Conservation (phyloP, 2,329 filamentous ascomycete genomes). For the Microascus cirrosus region DNA sequence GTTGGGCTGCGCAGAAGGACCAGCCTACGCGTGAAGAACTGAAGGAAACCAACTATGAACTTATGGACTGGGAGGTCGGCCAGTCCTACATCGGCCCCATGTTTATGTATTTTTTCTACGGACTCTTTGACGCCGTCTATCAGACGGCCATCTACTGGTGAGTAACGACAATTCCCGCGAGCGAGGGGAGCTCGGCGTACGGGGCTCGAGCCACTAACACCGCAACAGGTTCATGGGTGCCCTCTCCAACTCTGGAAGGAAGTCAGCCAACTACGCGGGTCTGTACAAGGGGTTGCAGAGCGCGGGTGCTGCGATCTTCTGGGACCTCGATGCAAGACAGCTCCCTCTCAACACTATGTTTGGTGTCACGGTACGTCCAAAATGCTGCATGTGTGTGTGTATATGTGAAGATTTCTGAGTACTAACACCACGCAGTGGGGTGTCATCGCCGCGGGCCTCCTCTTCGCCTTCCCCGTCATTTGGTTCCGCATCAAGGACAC, state of each 20-base stretch:
- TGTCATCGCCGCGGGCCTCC: slow-evolving; percentile 58
- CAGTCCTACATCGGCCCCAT: slow-evolving; percentile 59
- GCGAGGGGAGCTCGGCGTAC: no score
- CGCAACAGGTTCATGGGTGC: slow-evolving; percentile 75
- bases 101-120: slow-evolving; percentile 86
- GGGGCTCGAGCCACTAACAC: background rate
- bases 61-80: slow-evolving; percentile 55
- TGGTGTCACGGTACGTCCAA: slow-evolving; percentile 31
- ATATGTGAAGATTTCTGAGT: background rate
- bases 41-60: slow-evolving; percentile 3
- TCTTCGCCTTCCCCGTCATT: slow-evolving; percentile 72
- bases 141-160: slow-evolving; percentile 90
- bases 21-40: slow-evolving; percentile 39
- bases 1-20: slow-evolving; percentile 62
- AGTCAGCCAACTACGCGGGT: slow-evolving; percentile 82
- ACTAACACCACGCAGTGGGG: slow-evolving; percentile 43
- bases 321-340: slow-evolving; percentile 53
- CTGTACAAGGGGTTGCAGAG: slow-evolving; percentile 83
- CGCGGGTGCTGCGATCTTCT: slow-evolving; percentile 69
- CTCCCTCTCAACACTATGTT: slow-evolving; percentile 63
- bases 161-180: slow-evolving; percentile 32
- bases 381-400: background rate
- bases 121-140: slow-evolving; percentile 81
- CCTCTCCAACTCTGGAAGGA: slow-evolving; percentile 83
- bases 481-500: slow-evolving; percentile 70